phyloP scores from a whole-genome alignment of 257 asterid genomes.

The Euphrasia confusa region DNA sequence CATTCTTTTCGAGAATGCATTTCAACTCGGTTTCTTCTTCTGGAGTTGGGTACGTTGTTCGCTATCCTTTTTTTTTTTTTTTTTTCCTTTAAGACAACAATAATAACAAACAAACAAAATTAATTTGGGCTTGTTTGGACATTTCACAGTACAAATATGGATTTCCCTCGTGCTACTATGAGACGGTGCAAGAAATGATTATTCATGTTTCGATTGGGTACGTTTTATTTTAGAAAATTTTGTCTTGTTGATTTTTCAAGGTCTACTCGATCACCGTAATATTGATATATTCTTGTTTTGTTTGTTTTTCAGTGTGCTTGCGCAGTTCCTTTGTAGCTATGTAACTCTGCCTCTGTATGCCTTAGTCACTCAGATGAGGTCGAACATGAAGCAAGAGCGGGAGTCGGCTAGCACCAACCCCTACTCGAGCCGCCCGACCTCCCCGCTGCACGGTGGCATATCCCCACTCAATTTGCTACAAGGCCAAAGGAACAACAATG shows the following conservation, averaged over 20 bases:
- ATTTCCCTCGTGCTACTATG: slow-evolving; percentile 50
- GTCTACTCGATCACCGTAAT: too few species aligned
- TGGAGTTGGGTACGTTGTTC: slow-evolving; percentile 58
- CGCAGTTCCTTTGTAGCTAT: slow-evolving; percentile 59
- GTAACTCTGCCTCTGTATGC: slow-evolving; percentile 68
- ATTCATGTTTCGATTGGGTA: slow-evolving; percentile 60
- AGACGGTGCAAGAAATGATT: slow-evolving; percentile 31
- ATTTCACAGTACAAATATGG: slow-evolving; percentile 45
- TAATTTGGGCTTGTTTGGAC: neutral
- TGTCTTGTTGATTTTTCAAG: too few species aligned
- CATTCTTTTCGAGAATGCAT: slow-evolving; percentile 68
- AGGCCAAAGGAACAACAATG: slow-evolving; percentile 18
- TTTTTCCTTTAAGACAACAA: neutral
- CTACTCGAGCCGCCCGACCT: too few species aligned
- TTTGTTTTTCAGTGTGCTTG: slow-evolving; percentile 36
- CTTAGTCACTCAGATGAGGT: slow-evolving; percentile 71
- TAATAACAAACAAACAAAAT: neutral
- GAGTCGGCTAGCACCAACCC: too few species aligned
- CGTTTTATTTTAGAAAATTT: slow-evolving; percentile 1
- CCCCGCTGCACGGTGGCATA: slow-evolving; percentile 23
- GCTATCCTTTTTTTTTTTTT: too few species aligned
- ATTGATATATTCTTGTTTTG: too few species aligned
- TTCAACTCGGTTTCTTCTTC: slow-evolving; percentile 63
- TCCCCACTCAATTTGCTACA: slow-evolving; percentile 70
- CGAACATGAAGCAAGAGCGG: slow-evolving; percentile 38